Evolutionary conservation across 176 grass and related monocot species (phyloP).

Genomic region (Thinopyrum elongatum): DNA sequence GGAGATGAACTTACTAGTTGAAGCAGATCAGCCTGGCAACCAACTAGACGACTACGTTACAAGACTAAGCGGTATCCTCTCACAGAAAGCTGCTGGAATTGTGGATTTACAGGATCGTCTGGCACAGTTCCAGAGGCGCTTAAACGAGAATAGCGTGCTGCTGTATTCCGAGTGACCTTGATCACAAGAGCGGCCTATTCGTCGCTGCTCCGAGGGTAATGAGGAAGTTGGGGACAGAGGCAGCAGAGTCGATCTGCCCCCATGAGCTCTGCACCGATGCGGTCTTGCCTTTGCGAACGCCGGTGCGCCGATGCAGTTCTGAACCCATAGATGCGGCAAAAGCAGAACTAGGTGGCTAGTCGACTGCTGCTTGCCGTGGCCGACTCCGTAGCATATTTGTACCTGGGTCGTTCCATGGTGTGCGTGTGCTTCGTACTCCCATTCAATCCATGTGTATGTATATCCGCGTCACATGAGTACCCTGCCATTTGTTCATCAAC

Average conservation of each 20-base stretch:
- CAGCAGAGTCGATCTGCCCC: not conserved
- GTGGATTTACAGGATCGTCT: conserved; percentile 67
- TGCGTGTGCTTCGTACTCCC: not conserved
- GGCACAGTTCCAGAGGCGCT: conserved; percentile 71
- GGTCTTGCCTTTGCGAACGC: not conserved
- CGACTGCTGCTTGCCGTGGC: conserved; percentile 24
- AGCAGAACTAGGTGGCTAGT: conserved; percentile 26
- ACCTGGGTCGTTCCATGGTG: conserved; percentile 19
- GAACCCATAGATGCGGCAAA: not conserved
- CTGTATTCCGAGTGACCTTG: conserved; percentile 57
- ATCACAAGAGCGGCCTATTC: conserved; percentile 10
- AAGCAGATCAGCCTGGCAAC: conserved; percentile 82
- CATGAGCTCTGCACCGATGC: not conserved
- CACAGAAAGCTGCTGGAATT: conserved; percentile 84
- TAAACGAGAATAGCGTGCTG: conserved; percentile 76
- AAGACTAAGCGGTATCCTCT: conserved; percentile 73
- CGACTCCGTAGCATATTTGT: conserved; percentile 20
- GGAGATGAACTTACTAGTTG: conserved; percentile 84
- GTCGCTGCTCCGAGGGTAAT: not conserved
- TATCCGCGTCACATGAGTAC: conserved; percentile 5
- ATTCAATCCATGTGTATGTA: conserved; percentile 30
- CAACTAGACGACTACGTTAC: conserved; percentile 77
- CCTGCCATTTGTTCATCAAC: conserved; percentile 22
- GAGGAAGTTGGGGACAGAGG: conserved; percentile 13
- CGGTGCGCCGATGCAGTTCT: conserved; percentile 11